Evolutionary conservation across 2,329 filamentous ascomycete genomes (phyloP).

Genomic region (Rosellinia necatrix): DNA sequence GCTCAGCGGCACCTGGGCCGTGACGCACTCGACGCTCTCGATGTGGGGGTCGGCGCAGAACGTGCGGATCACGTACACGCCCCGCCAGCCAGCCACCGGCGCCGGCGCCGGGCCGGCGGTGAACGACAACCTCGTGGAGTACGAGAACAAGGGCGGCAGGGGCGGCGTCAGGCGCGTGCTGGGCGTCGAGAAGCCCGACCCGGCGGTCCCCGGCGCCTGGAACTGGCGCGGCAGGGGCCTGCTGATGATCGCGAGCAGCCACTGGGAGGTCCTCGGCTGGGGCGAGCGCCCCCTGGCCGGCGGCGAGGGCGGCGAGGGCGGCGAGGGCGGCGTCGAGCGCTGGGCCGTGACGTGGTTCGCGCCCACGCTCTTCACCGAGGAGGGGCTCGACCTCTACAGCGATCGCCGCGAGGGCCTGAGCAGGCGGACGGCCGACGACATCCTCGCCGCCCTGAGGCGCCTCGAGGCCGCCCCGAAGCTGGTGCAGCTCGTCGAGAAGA

Average conservation of each 20-base stretch:
- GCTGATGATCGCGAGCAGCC: conserved; percentile 71
- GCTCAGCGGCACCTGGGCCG: conserved; percentile 71
- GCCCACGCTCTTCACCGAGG: conserved; percentile 80
- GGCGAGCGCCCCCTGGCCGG: conserved; percentile 54
- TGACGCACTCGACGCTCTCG: conserved; percentile 74
- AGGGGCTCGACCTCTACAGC: conserved; percentile 79
- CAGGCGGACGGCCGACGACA: conserved; percentile 57
- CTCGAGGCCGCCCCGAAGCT: conserved; percentile 63
- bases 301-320: conserved; percentile 48
- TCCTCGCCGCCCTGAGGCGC: conserved; percentile 58
- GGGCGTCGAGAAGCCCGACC: conserved; percentile 64
- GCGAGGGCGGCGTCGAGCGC: conserved; percentile 48
- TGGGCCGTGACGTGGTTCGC: conserved; percentile 88
- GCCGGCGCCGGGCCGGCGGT: conserved; percentile 45
- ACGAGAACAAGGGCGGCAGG: conserved; percentile 48
- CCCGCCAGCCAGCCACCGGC: background rate
- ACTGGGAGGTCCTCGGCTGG: conserved; percentile 84
- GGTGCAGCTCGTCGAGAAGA: conserved; percentile 51
- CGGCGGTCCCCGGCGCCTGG: conserved; percentile 54
- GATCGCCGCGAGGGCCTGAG: conserved; percentile 64
- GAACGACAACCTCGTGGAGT: conserved; percentile 74
- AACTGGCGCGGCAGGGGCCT: conserved; percentile 79
- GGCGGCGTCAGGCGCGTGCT: conserved; percentile 62
- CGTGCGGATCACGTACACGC: conserved; percentile 79
- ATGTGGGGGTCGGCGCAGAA: conserved; percentile 85